These are phyloP conservation scores for Clavaria fumosa DNA, from an alignment of 768 basidiomycete species.

Conservation along the genomic window DNA sequence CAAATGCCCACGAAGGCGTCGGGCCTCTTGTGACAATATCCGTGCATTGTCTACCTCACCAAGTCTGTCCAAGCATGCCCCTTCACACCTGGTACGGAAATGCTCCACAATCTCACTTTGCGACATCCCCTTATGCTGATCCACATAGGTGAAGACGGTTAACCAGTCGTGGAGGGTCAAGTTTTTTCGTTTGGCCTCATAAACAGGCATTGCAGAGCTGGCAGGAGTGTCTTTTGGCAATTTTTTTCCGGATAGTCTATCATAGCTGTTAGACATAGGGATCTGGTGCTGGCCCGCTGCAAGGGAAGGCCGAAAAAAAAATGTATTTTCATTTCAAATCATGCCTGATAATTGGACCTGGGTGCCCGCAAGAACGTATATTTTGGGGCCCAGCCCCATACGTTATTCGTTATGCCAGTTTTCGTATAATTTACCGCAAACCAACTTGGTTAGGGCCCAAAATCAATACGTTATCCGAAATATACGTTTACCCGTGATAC, in stretches of 20 bases:
- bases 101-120: too few relatives aligned
- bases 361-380: too few relatives aligned
- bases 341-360: too few relatives aligned
- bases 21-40: too few relatives aligned
- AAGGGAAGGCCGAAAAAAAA: slow-evolving; percentile 16
- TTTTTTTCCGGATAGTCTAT: slow-evolving; percentile 8
- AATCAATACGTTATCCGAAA: too few relatives aligned
- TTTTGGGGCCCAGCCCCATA: slow-evolving; percentile 16
- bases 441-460: too few relatives aligned
- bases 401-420: slow-evolving; percentile 17
- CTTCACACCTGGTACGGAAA: too few relatives aligned
- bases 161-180: not conserved
- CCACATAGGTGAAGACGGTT: slow-evolving; percentile 10
- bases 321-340: slow-evolving; percentile 19
- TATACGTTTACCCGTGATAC: too few relatives aligned
- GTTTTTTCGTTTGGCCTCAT: slow-evolving; percentile 5
- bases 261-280: slow-evolving; percentile 6
- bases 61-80: too few relatives aligned
- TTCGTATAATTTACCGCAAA: slow-evolving; percentile 17
- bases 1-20: too few relatives aligned
- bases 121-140: slow-evolving; percentile 20
- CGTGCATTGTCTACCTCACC: too few relatives aligned
- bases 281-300: slow-evolving; percentile 17
- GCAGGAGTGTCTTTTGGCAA: slow-evolving; percentile 21
- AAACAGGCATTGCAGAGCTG: slow-evolving; percentile 22